phyloP scores from a whole-genome alignment of 192 early-diverging fungal genomes.

The Umbelopsis sp. region DNA sequence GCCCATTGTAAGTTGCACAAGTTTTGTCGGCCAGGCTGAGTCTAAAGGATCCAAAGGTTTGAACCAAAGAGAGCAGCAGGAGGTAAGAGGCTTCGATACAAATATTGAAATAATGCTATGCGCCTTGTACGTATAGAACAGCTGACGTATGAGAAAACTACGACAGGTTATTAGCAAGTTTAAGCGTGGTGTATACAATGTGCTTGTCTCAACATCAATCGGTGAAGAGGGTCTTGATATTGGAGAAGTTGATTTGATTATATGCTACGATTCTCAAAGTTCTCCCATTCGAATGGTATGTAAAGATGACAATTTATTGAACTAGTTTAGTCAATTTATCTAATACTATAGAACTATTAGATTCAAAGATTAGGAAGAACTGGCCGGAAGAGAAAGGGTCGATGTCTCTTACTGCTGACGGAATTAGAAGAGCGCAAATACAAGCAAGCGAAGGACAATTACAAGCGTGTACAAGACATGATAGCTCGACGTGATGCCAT shows the following conservation, averaged over 20 bases:
- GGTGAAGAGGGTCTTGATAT: conserved; percentile 97
- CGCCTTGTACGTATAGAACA: background rate
- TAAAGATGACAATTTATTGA: conserved; percentile 21
- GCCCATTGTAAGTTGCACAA: conserved; percentile 67
- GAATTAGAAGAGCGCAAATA: conserved; percentile 67
- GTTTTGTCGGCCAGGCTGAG: conserved; percentile 82
- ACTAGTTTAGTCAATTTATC: background rate
- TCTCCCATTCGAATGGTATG: conserved; percentile 76
- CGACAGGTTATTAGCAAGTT: conserved; percentile 73
- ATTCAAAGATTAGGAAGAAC: conserved; percentile 78
- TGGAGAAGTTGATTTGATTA: conserved; percentile 92
- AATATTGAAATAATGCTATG: background rate
- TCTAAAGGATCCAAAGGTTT: conserved; percentile 68
- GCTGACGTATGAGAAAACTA: background rate
- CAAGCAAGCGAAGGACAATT: conserved; percentile 50
- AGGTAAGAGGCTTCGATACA: conserved; percentile 41
- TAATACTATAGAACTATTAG: conserved; percentile 23
- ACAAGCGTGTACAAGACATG: conserved; percentile 65
- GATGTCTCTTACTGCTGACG: conserved; percentile 63
- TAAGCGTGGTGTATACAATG: conserved; percentile 76
- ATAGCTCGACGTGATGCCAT: conserved; percentile 56
- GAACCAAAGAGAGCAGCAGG: conserved; percentile 84
- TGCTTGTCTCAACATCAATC: conserved; percentile 87
- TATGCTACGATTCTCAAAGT: conserved; percentile 83
- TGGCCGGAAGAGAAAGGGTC: conserved; percentile 74